phyloP scores from a whole-genome alignment of 495 filamentous ascomycete genomes.

The Rhizodiscina lignyota region DNA sequence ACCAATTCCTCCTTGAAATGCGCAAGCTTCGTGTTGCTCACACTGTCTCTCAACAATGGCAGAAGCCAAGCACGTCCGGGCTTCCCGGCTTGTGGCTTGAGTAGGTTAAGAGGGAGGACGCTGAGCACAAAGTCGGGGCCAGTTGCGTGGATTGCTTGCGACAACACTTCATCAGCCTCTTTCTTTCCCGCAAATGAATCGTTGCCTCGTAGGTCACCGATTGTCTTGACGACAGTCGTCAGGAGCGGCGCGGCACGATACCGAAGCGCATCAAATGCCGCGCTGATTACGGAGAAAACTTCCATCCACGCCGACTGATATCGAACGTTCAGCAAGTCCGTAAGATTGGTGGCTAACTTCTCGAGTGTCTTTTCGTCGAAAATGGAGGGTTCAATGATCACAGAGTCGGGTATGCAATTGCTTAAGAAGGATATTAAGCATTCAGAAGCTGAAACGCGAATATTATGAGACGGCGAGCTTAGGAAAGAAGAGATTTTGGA shows the following conservation, averaged over 20 bases:
- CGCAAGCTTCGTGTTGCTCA: constrained; percentile 64
- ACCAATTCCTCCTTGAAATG: constrained; percentile 79
- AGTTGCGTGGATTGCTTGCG: constrained; percentile 72
- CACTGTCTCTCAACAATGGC: constrained; percentile 70
- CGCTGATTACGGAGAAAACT: constrained; percentile 77
- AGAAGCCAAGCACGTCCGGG: constrained; percentile 88
- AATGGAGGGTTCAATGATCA: constrained; percentile 72
- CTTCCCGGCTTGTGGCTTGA: constrained; percentile 54
- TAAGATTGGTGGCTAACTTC: constrained; percentile 49
- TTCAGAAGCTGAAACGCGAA: constrained; percentile 83
- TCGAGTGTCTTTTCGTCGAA: constrained; percentile 75
- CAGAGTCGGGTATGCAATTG: constrained; percentile 65
- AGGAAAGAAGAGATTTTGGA: constrained; percentile 60
- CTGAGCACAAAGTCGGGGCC: constrained; percentile 66
- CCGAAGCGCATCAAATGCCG: constrained; percentile 69
- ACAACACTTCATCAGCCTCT: constrained; percentile 78
- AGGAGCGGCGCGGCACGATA: constrained; percentile 72
- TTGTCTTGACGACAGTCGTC: constrained; percentile 47
- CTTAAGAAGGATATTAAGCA: constrained; percentile 82
- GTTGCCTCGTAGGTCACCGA: constrained; percentile 79
- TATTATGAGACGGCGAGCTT: constrained; percentile 73
- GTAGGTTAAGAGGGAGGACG: constrained; percentile 72
- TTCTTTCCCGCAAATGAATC: constrained; percentile 88
- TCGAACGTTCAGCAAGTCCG: constrained; percentile 64
- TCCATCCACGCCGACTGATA: constrained; percentile 93